A percentile compares a stretch with the other conserved stretches of the same genome.
Conservation (phyloP, 441 rosid species). For the Eruca vesicaria region DNA sequence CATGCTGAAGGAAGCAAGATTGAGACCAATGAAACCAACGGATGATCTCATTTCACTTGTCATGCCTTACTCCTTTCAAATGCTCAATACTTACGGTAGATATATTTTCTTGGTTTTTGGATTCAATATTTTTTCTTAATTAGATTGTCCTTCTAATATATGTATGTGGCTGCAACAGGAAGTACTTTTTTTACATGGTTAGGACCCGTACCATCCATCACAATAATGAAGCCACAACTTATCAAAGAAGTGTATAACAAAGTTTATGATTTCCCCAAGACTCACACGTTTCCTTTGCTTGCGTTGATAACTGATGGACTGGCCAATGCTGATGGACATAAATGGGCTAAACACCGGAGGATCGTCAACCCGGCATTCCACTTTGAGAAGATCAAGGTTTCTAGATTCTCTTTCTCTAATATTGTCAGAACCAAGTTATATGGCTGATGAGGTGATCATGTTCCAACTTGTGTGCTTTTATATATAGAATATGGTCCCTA, state of each 20-base stretch:
- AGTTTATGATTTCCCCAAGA: constrained; percentile 25
- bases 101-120: constrained; percentile 5
- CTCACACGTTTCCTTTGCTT: constrained; percentile 16
- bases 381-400: constrained; percentile 29
- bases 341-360: constrained; percentile 22
- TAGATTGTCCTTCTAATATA: neutral
- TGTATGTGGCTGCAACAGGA: constrained; percentile 17
- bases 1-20: constrained; percentile 19
- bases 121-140: neutral
- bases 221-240: constrained; percentile 24
- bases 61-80: constrained; percentile 9
- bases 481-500: constrained; percentile 43
- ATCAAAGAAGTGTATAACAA: constrained; percentile 28
- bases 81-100: constrained; percentile 33
- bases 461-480: neutral
- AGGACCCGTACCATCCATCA: constrained; percentile 20
- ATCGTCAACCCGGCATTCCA: constrained; percentile 31
- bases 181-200: constrained; percentile 15
- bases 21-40: constrained; percentile 24
- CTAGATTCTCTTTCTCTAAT: neutral
- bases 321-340: constrained; percentile 24
- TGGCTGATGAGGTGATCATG: neutral
- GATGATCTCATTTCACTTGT: constrained; percentile 25
- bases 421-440: neutral
- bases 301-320: constrained; percentile 13